Conservation (phyloP, 2,329 filamentous ascomycete species). For the Ophiocordyceps unilateralis region DNA sequence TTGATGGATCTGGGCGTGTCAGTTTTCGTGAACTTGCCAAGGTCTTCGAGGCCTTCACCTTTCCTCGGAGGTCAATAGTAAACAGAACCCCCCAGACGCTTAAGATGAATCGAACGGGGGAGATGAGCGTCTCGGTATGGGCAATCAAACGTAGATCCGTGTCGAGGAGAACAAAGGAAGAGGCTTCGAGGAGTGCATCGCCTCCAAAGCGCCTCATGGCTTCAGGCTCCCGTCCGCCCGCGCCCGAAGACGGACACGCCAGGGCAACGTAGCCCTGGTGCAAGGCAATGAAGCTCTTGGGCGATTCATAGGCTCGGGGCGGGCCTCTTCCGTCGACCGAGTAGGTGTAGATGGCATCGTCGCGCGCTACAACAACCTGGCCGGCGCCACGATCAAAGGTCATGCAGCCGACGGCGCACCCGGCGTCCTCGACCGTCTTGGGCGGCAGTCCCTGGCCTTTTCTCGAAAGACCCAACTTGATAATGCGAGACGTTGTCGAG, state of each 20-base stretch:
- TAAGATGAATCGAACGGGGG: conserved; percentile 64
- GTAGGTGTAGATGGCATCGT: conserved; percentile 94
- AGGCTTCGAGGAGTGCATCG: conserved; percentile 71
- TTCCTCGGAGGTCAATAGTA: conserved; percentile 79
- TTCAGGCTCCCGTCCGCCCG: conserved; percentile 38
- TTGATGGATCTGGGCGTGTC: conserved; percentile 45
- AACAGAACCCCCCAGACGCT: conserved; percentile 85
- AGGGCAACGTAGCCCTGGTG: conserved; percentile 78
- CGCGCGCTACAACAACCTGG: conserved; percentile 78
- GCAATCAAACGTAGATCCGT: conserved; percentile 80
- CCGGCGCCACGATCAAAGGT: conserved; percentile 63
- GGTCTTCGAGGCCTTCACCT: conserved; percentile 31
- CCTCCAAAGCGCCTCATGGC: conserved; percentile 55
- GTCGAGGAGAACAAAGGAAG: conserved; percentile 81
- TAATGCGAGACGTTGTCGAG: conserved; percentile 72
- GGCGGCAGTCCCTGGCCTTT: conserved; percentile 80
- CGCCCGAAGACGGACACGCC: conserved; percentile 52
- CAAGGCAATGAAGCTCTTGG: conserved; percentile 65
- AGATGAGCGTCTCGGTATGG: conserved; percentile 71
- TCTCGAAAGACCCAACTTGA: conserved; percentile 74
- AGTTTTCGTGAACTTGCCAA: not conserved
- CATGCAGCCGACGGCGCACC: conserved; percentile 92
- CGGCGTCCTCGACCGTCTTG: conserved; percentile 72
- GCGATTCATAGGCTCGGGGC: conserved; percentile 79
- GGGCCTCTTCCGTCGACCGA: conserved; percentile 69